phyloP scores from a whole-genome alignment of 1,284 basidiomycete species.

The Sutorius eximius region DNA sequence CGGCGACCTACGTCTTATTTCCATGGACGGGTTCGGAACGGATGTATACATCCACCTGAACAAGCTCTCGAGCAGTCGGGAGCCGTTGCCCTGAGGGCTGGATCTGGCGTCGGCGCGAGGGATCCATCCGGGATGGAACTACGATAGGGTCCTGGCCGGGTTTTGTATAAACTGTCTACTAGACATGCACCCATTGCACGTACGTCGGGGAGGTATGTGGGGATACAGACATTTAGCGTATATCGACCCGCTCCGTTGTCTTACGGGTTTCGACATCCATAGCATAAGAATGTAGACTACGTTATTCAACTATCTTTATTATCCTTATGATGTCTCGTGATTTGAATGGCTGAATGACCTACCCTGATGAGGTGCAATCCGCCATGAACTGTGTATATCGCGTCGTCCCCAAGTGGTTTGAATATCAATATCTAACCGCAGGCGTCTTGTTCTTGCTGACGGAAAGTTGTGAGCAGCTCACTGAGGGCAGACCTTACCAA shows the following conservation, averaged over 20 bases:
- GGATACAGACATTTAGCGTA: neutral
- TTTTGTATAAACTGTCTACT: no score
- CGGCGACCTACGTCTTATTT: conserved; percentile 93
- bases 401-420: neutral
- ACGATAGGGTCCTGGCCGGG: no score
- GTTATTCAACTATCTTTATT: neutral
- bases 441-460: no score
- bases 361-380: neutral
- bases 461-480: no score
- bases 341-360: neutral
- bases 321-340: conserved; percentile 2
- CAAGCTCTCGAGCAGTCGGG: conserved; percentile 77
- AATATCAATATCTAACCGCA: no score
- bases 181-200: neutral
- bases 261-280: neutral
- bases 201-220: neutral
- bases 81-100: conserved; percentile 59
- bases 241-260: conserved; percentile 1
- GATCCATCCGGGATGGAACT: neutral
- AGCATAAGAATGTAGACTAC: conserved; percentile 1
- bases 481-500: neutral
- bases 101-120: neutral
- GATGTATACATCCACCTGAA: conserved; percentile 92
- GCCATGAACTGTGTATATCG: neutral
- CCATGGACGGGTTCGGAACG: conserved; percentile 96